phyloP scores from a whole-genome alignment of 2,329 filamentous ascomycete genomes.

The Xylariaceae sp. region DNA sequence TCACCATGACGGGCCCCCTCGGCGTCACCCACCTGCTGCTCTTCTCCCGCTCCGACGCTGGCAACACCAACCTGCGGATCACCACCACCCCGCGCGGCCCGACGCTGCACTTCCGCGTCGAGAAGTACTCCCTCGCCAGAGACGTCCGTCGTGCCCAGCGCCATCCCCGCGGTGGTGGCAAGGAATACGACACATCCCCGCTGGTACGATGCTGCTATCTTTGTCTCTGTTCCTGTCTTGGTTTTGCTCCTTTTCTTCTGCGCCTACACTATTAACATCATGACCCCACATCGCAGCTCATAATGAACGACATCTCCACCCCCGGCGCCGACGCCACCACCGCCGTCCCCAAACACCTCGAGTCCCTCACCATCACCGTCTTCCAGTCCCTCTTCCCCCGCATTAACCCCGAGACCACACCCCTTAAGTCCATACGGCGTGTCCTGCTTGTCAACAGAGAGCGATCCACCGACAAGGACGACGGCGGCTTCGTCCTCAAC shows the following conservation, averaged over 20 bases:
- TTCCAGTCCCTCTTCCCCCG: constrained; percentile 96
- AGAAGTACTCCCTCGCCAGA: constrained; percentile 90
- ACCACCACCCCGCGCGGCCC: constrained; percentile 85
- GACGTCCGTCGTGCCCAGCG: constrained; percentile 82
- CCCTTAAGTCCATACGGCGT: constrained; percentile 86
- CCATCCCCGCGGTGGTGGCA: constrained; percentile 75
- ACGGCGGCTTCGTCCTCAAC: constrained; percentile 75
- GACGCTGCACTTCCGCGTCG: constrained; percentile 89
- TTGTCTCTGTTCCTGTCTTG: not conserved
- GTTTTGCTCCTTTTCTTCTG: constrained; percentile 25
- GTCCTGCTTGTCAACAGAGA: constrained; percentile 89
- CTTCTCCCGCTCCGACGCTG: constrained; percentile 83
- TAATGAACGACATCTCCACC: constrained; percentile 96
- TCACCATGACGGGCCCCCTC: constrained; percentile 90
- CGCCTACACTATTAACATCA: too few relatives aligned
- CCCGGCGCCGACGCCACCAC: constrained; percentile 56
- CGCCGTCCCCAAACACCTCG: constrained; percentile 87
- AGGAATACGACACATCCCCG: constrained; percentile 81
- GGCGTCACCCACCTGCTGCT: constrained; percentile 90
- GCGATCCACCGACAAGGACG: constrained; percentile 46
- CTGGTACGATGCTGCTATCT: constrained; percentile 48
- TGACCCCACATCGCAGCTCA: constrained; percentile 51
- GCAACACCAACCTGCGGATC: constrained; percentile 89
- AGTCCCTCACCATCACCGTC: constrained; percentile 85
- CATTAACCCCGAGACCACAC: constrained; percentile 87